Percentiles rank a stretch among this genome's conserved stretches.
Conservation (phyloP, 2,329 filamentous ascomycete species). For the Ceratocystis harringtonii region DNA sequence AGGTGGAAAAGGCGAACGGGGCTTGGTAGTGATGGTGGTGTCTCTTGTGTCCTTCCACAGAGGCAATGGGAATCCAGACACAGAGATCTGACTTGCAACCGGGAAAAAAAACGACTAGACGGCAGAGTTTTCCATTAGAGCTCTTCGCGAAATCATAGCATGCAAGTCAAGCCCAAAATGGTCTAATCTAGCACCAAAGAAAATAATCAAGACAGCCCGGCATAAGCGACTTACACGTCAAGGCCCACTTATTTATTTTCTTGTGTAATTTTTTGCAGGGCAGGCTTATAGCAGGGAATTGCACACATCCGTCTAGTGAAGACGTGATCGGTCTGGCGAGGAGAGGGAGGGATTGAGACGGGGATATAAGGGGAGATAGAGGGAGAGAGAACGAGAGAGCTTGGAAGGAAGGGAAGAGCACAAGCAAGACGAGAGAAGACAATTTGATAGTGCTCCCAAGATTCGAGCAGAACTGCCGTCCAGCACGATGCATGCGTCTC, state of each 20-base stretch:
- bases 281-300: neutral
- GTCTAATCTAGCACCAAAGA: neutral
- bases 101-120: neutral
- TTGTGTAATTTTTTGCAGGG: neutral
- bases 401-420: neutral
- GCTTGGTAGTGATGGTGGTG: neutral
- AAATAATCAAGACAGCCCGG: neutral
- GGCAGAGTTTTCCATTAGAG: neutral
- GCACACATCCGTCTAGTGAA: neutral
- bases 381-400: neutral
- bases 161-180: too few species aligned
- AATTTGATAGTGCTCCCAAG: too few species aligned
- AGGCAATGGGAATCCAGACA: neutral
- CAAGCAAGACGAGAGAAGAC: neutral
- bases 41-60: neutral
- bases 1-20: neutral
- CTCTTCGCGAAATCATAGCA: neutral
- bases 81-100: neutral
- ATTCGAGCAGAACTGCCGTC: too few species aligned
- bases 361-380: neutral
- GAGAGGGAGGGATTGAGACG: neutral
- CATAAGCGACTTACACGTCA: slow-evolving; percentile 4
- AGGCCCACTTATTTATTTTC: neutral
- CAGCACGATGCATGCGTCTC: neutral
- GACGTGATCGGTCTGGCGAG: neutral